These are phyloP conservation scores for Termitomyces sp. DNA, from an alignment of 768 basidiomycete species.

Conservation along the genomic window DNA sequence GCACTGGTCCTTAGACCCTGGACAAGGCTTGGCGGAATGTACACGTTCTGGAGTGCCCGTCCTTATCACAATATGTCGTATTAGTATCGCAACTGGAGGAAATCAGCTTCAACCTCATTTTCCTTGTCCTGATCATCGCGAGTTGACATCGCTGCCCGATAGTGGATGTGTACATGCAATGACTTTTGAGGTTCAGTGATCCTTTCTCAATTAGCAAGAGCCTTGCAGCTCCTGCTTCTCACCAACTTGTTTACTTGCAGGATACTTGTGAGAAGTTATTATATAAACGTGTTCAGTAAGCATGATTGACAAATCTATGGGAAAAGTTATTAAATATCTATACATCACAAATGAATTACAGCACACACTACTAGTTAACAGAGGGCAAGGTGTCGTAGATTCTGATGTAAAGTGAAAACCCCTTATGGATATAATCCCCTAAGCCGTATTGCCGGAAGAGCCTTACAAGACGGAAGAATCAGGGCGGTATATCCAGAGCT, in stretches of 20 bases:
- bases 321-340: background rate
- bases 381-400: too few relatives aligned
- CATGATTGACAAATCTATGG: background rate
- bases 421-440: too few relatives aligned
- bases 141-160: background rate
- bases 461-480: background rate
- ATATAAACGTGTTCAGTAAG: too few relatives aligned
- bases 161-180: background rate
- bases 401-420: too few relatives aligned
- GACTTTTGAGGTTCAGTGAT: too few relatives aligned
- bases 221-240: background rate
- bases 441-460: too few relatives aligned
- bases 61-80: constrained; percentile 13
- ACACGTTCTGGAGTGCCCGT: constrained; percentile 38
- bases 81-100: background rate
- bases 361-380: background rate
- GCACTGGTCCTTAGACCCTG: constrained; percentile 44
- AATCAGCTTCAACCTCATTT: background rate
- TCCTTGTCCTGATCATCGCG: background rate
- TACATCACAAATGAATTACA: background rate
- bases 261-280: too few relatives aligned
- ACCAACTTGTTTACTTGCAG: background rate
- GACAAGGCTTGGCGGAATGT: constrained; percentile 37
- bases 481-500: background rate
- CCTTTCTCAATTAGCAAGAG: background rate